phyloP scores from a whole-genome alignment of 768 basidiomycete species.

The Suillus paluster region DNA sequence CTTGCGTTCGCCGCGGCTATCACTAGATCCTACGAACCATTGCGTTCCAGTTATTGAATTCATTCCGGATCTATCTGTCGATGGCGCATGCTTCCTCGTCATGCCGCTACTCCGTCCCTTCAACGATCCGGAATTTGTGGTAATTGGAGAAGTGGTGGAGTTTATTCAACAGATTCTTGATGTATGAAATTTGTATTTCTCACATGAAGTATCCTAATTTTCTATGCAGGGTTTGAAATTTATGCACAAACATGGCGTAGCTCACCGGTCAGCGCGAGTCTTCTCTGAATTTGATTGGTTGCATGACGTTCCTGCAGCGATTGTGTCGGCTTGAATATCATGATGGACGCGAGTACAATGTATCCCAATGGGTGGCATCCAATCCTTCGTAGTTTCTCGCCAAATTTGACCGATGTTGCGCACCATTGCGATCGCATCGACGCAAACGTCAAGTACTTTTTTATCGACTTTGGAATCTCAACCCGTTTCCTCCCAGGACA shows the following conservation, averaged over 20 bases:
- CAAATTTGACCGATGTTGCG: conserved; percentile 18
- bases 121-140: conserved; percentile 25
- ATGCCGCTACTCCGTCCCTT: conserved; percentile 34
- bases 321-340: conserved; percentile 33
- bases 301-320: conserved; percentile 24
- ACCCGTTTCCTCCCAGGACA: conserved; percentile 23
- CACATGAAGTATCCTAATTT: accelerated
- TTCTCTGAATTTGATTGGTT: conserved; percentile 10
- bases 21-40: conserved; percentile 22
- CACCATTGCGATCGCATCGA: conserved; percentile 29
- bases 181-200: conserved; percentile 5
- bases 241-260: conserved; percentile 39
- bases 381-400: conserved; percentile 6
- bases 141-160: conserved; percentile 28
- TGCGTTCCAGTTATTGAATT: conserved; percentile 25
- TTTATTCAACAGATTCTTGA: conserved; percentile 34
- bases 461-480: conserved; percentile 43
- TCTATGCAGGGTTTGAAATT: conserved; percentile 37
- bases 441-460: conserved; percentile 34
- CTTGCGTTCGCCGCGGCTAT: not conserved
- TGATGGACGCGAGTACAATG: conserved; percentile 31
- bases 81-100: conserved; percentile 24
- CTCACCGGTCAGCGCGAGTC: conserved; percentile 36
- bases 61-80: conserved; percentile 18
- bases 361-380: conserved; percentile 36